Percentiles rank a stretch among this genome's conserved stretches.
Evolutionary conservation across 305 asterid species (phyloP).

Genomic region (Fraxinus floribunda): DNA sequence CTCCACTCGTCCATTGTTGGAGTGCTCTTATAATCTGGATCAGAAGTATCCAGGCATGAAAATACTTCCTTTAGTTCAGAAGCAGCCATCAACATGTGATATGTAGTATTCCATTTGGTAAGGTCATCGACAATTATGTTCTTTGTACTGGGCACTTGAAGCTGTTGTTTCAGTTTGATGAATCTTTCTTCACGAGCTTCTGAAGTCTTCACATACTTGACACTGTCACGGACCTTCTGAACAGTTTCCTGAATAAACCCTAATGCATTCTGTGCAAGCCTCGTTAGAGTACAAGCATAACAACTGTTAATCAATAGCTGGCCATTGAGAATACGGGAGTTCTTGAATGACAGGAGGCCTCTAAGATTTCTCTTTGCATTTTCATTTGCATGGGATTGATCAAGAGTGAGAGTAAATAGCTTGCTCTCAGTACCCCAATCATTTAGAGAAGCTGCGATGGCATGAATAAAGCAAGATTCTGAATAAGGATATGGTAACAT

Average conservation of each 20-base stretch:
- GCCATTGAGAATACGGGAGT: conserved; percentile 50
- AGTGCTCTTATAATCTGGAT: conserved; percentile 48
- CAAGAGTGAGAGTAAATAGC: conserved; percentile 56
- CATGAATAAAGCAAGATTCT: conserved; percentile 49
- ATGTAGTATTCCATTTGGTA: conserved; percentile 81
- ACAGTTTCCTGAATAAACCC: conserved; percentile 38
- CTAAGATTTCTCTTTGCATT: conserved; percentile 51
- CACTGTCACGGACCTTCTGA: conserved; percentile 66
- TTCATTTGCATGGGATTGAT: conserved; percentile 37
- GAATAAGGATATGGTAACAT: conserved; percentile 57
- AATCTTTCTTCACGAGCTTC: conserved; percentile 51
- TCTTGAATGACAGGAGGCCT: conserved; percentile 50
- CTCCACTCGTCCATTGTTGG: conserved; percentile 74
- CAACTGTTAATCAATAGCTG: conserved; percentile 72
- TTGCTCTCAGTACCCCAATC: conserved; percentile 66
- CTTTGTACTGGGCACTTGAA: conserved; percentile 80
- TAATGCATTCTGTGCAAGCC: conserved; percentile 64
- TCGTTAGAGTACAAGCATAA: conserved; percentile 56
- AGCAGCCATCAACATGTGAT: conserved; percentile 79
- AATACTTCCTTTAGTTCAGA: conserved; percentile 75
- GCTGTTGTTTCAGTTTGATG: conserved; percentile 52
- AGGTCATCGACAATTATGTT: conserved; percentile 51
- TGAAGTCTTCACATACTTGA: conserved; percentile 64
- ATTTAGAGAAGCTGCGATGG: conserved; percentile 54
- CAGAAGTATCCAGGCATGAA: conserved; percentile 61